These are phyloP conservation scores for Peronosclerospora sorghi DNA, from an alignment of 352 stramenopile species.

Conservation along the genomic window DNA sequence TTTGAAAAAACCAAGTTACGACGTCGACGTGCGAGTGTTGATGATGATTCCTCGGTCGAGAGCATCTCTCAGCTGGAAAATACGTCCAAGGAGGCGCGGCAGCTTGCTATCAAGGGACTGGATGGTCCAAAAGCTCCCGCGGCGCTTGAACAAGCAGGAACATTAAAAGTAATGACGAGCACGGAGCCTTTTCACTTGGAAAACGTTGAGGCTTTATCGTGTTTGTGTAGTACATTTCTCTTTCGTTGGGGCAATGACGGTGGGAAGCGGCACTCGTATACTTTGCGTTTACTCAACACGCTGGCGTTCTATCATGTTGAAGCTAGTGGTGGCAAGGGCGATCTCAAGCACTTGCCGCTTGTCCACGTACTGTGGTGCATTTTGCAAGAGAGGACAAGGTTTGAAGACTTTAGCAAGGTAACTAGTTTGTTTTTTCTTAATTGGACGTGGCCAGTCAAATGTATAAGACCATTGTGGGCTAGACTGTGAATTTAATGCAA, in stretches of 20 bases:
- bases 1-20: constrained; percentile 42
- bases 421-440: background rate
- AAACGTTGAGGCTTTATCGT: constrained; percentile 32
- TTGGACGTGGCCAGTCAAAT: background rate
- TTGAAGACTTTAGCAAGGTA: constrained; percentile 46
- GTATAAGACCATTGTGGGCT: background rate
- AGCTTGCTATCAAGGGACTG: constrained; percentile 20
- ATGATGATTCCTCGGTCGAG: background rate
- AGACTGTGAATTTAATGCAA: constrained; percentile 39
- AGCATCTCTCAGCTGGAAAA: constrained; percentile 16
- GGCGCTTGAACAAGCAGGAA: constrained; percentile 3
- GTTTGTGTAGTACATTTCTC: constrained; percentile 41
- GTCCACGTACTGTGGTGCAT: constrained; percentile 51
- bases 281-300: constrained; percentile 47
- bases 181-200: constrained; percentile 33
- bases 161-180: constrained; percentile 8
- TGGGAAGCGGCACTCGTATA: constrained; percentile 25
- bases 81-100: constrained; percentile 28
- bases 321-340: constrained; percentile 5
- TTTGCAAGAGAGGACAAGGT: constrained; percentile 40
- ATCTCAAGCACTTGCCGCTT: constrained; percentile 18
- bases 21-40: constrained; percentile 12
- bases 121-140: constrained; percentile 1
- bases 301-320: constrained; percentile 41
- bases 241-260: constrained; percentile 42